Base-by-base conservation (phyloP, 2,329 filamentous ascomycete species). In the Dissoconium aciculare region DNA sequence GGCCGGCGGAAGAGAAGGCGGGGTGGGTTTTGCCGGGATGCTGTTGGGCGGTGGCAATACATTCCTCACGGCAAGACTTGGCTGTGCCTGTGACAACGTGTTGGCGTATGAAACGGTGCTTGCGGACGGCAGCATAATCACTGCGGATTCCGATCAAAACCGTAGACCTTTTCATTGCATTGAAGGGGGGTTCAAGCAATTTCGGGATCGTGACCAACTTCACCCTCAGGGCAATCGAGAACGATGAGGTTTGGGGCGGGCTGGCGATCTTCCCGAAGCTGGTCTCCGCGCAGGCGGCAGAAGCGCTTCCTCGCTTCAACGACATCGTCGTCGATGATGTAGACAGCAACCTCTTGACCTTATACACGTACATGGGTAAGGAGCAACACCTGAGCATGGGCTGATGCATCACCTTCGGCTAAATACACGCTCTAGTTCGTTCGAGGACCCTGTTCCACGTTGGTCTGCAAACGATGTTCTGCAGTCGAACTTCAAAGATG, bases 31-130 rank as follows among this genome's bases (percentile, higher is more conserved):
- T 15, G 43, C 43, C 3, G 48, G 48, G 8, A 21, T 50, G 21
- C 38, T 39, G 11, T 33, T 48, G n/a, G 46, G 47, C 10, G 47
- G 48, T 17, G 48, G 48, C n/a, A 43, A 44, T 17, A 44, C 42
- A 5, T 51, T 41, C 36, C 42, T 40, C 13, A 41, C 45, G 1
- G 38, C 42, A 2, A 28, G 34, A 26, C 26, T 40, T 23, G 47
- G 47, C 5, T 40, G 46, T 21, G 42, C 41, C 6, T 47, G 45
- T 31, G 45, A 50, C 34, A 46, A 44, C 27, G 43, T 51, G 3
- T 27, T 40, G 9, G 35, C 37, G 11, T 50, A 39, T 24, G 44
- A 50, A 33, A 35, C 45, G 5, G 44, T 47, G 3, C 39, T 46
- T 11, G 40, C 38, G 11, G 33, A 41, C 23, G 45, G 46, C 15